These are phyloP conservation scores for Allantophomopsis cytisporea DNA, from an alignment of 2,329 filamentous ascomycete species.

Conservation along the genomic window DNA sequence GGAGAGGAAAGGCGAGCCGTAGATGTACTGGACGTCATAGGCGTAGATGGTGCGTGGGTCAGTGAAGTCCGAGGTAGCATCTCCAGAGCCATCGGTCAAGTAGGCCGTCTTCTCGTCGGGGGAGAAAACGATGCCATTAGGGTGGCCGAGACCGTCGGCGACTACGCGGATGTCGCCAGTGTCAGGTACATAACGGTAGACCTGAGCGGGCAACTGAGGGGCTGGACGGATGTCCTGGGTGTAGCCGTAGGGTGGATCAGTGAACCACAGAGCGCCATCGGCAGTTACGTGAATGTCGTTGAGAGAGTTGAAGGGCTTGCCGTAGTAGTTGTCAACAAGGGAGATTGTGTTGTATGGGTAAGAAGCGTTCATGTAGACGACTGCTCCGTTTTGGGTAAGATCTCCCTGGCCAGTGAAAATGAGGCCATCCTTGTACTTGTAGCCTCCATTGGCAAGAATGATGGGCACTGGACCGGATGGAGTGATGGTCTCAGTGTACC, in stretches of 20 bases:
- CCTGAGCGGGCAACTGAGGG: slow-evolving; percentile 39
- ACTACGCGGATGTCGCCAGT: slow-evolving; percentile 38
- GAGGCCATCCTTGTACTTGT: no score
- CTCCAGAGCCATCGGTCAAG: slow-evolving; percentile 36
- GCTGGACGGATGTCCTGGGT: slow-evolving; percentile 40
- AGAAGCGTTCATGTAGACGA: no score
- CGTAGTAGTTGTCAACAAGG: slow-evolving; percentile 45
- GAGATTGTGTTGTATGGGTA: no score
- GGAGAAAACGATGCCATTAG: slow-evolving; percentile 44
- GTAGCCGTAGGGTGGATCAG: slow-evolving; percentile 44
- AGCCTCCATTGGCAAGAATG: no score
- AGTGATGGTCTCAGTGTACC: no score
- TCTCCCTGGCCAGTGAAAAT: no score
- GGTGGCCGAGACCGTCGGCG: slow-evolving; percentile 38
- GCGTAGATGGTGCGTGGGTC: slow-evolving; percentile 22
- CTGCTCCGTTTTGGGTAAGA: no score
- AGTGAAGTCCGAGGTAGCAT: slow-evolving; percentile 27
- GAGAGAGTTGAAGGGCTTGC: slow-evolving; percentile 41
- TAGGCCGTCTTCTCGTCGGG: slow-evolving; percentile 37
- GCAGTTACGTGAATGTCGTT: slow-evolving; percentile 40
- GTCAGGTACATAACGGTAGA: slow-evolving; percentile 37
- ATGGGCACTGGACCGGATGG: no score
- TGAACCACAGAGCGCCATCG: slow-evolving; percentile 46
- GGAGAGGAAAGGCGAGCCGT: slow-evolving; percentile 1
- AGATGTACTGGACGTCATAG: slow-evolving; percentile 4